Percentiles rank a stretch among this genome's conserved stretches.
Conservation (phyloP, 2,329 filamentous ascomycete species). For the Bipolaris bicolor region DNA sequence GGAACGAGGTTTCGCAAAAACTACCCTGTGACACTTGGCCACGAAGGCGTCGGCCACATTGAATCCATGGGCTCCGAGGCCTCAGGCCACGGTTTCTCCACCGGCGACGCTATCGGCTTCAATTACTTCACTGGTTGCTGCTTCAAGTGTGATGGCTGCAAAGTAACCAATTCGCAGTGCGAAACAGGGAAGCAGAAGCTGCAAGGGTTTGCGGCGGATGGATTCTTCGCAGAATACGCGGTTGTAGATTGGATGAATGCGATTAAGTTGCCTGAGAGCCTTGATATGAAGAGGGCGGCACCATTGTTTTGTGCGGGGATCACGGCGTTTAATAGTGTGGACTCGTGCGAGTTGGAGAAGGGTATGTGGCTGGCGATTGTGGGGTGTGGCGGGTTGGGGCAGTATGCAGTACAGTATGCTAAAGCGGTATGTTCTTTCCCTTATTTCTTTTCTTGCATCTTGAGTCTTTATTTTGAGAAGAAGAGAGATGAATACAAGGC, state of each 20-base stretch:
- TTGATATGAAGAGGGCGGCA: slow-evolving; percentile 47
- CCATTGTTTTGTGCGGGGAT: slow-evolving; percentile 60
- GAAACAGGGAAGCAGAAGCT: slow-evolving; percentile 49
- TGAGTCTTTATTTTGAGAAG: too few species aligned
- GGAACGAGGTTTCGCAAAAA: slow-evolving; percentile 35
- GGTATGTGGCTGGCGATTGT: slow-evolving; percentile 53
- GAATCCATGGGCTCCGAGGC: slow-evolving; percentile 45
- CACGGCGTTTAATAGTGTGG: slow-evolving; percentile 48
- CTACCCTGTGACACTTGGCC: slow-evolving; percentile 49
- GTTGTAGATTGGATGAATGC: slow-evolving; percentile 56
- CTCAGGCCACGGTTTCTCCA: slow-evolving; percentile 49
- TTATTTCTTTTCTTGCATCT: background rate
- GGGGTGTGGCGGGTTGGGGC: slow-evolving; percentile 55
- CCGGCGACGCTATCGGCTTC: slow-evolving; percentile 56
- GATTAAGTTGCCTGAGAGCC: slow-evolving; percentile 48
- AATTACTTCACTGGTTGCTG: slow-evolving; percentile 56
- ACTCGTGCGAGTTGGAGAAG: slow-evolving; percentile 39
- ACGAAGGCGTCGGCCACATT: slow-evolving; percentile 56
- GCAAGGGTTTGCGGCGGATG: slow-evolving; percentile 53
- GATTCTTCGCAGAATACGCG: slow-evolving; percentile 58
- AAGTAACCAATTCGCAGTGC: slow-evolving; percentile 53
- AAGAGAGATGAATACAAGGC: background rate
- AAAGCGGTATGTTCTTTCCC: slow-evolving; percentile 42
- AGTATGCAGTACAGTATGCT: slow-evolving; percentile 56
- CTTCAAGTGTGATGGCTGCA: slow-evolving; percentile 56